These are phyloP conservation scores for Microbotryum intermedium DNA, from an alignment of 1,284 basidiomycete genomes.

Conservation along the genomic window DNA sequence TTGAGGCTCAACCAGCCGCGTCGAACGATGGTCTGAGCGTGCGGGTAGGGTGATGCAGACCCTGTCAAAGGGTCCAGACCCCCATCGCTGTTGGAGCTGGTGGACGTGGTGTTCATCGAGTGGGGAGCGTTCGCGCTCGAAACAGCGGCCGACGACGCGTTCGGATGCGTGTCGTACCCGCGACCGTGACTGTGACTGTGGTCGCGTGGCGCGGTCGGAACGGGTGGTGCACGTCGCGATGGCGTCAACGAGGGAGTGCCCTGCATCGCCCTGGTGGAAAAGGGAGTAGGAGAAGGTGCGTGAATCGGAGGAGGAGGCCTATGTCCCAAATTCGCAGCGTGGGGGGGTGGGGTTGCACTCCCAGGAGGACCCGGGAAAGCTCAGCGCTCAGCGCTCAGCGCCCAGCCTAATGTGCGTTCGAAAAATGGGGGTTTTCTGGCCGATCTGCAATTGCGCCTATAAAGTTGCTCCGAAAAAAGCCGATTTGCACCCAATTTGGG, in stretches of 20 bases:
- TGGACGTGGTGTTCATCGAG: not conserved
- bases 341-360: too few species aligned
- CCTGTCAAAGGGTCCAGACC: not conserved
- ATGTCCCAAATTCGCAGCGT: too few species aligned
- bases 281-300: too few species aligned
- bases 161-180: not conserved
- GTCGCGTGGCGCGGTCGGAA: constrained; percentile 12
- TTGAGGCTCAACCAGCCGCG: constrained; percentile 69
- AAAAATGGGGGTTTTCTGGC: too few species aligned
- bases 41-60: not conserved
- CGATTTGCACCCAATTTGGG: too few species aligned
- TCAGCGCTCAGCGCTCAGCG: too few species aligned
- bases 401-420: too few species aligned
- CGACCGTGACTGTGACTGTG: not conserved
- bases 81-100: not conserved
- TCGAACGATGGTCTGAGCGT: constrained; percentile 46
- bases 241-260: constrained; percentile 15
- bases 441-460: too few species aligned
- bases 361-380: too few species aligned
- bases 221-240: constrained; percentile 29
- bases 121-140: not conserved
- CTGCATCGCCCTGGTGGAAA: not conserved
- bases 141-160: not conserved
- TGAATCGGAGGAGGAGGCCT: too few species aligned
- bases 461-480: too few species aligned